Base-by-base conservation (phyloP, 2,329 filamentous ascomycete species). In the Apiospora phragmitis region DNA sequence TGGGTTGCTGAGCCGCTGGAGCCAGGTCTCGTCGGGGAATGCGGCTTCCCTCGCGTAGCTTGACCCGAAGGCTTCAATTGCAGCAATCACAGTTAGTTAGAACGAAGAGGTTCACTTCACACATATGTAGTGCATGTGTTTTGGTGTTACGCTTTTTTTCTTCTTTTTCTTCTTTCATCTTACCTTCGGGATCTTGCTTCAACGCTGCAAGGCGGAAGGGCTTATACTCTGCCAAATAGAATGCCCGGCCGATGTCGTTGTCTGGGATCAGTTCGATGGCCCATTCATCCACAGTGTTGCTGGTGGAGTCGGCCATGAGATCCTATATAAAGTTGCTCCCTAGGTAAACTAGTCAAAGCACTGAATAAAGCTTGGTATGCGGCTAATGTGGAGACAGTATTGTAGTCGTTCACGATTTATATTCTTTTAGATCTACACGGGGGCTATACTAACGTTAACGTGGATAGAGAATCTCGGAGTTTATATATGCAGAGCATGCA, bases 11-110 rank as follows among this genome's bases (percentile, higher is more conserved):
- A 83, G 76, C 69, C 81, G 80, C 69, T 72, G 71, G 65, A 79
- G 77, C 81, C 82, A 83, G 65, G 77, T 72, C 65, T 79, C 75
- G 42, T 83, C 78, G 43, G 74, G 74, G 69, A 83, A 82, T 12
- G 70, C 78, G 35, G 75, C 62, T 71, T 83, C 82, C 69, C 80
- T 76, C 38, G 74, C 77, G 70, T 82, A 80, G 4, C 77, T 83
- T 26, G 83, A 83, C 4, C 79, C 79, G 71, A 83, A 84, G 26
- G 79, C 78, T 78, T 14, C 7, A 9, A 32, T 35, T 12, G 14
- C 12, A 62, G 3, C 32, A 42, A 16, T 24, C 14, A 35, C 62
- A 65, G 21, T 68, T 12, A 41, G 42, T 51, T 51, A 4, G 24
- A 26, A 12, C 14, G 1, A 26, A 26, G 4, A 1, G 9, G 24